These are phyloP conservation scores for Hortaea werneckii DNA, from an alignment of 2,329 filamentous ascomycete genomes.

Conservation along the genomic window DNA sequence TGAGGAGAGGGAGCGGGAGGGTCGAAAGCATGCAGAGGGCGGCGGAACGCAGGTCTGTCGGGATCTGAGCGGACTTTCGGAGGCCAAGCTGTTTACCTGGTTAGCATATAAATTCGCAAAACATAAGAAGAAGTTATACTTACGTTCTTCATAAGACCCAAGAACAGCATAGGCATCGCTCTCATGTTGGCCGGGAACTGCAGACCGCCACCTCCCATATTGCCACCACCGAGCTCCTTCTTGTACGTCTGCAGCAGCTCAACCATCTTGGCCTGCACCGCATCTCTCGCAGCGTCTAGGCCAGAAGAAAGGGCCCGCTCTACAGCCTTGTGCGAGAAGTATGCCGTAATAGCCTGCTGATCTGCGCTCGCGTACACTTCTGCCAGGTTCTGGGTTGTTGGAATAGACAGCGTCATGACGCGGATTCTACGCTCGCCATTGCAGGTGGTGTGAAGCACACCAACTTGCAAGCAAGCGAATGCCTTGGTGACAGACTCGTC, in stretches of 20 bases:
- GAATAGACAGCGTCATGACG: slow-evolving; percentile 84
- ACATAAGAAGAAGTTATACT: slow-evolving; percentile 21
- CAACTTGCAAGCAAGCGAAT: slow-evolving; percentile 84
- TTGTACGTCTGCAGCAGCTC: slow-evolving; percentile 92
- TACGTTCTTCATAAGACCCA: slow-evolving; percentile 93
- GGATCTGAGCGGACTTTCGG: slow-evolving; percentile 85
- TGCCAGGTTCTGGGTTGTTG: slow-evolving; percentile 81
- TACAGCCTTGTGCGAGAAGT: slow-evolving; percentile 96
- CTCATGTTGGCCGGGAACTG: slow-evolving; percentile 91
- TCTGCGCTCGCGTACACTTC: slow-evolving; percentile 93
- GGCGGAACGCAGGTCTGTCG: slow-evolving; percentile 84
- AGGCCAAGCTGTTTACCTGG: slow-evolving; percentile 51
- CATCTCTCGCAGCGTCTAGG: slow-evolving; percentile 81
- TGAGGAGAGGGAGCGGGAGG: slow-evolving; percentile 75
- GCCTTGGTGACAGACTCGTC: slow-evolving; percentile 89
- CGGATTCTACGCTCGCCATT: slow-evolving; percentile 93
- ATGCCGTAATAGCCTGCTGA: slow-evolving; percentile 83
- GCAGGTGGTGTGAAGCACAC: slow-evolving; percentile 93
- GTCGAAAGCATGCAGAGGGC: slow-evolving; percentile 89
- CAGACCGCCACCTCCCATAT: slow-evolving; percentile 82
- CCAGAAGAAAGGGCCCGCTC: slow-evolving; percentile 78
- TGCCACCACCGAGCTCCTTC: slow-evolving; percentile 91
- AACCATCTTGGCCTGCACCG: slow-evolving; percentile 79
- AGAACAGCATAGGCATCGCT: slow-evolving; percentile 78
- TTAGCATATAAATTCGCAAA: slow-evolving; percentile 7